A percentile compares a stretch with the other conserved stretches of the same genome.
phyloP scores from a whole-genome alignment of 78 protist genomes.

The Tieghemostelium lacteum region DNA sequence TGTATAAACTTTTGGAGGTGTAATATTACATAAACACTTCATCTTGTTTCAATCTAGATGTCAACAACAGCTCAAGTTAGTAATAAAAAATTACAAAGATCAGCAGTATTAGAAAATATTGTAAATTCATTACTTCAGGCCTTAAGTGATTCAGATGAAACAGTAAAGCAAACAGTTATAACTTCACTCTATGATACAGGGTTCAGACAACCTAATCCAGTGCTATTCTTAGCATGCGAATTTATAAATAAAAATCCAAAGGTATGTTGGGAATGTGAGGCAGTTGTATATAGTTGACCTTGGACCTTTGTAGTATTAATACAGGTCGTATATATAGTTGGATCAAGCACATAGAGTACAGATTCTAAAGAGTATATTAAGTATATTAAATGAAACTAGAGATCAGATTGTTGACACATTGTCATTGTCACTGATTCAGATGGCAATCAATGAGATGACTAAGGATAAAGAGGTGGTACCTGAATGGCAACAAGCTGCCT shows the following conservation, averaged over 20 bases:
- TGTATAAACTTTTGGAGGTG: no score
- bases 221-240: slow-evolving; percentile 39
- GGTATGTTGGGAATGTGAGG: no score
- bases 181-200: slow-evolving; percentile 66
- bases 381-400: slow-evolving; percentile 40
- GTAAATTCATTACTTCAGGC: slow-evolving; percentile 49
- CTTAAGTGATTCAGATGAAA: slow-evolving; percentile 57
- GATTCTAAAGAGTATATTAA: slow-evolving; percentile 25
- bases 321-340: background rate
- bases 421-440: slow-evolving; percentile 7
- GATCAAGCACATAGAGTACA: slow-evolving; percentile 42
- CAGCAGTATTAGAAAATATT: slow-evolving; percentile 63
- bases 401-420: slow-evolving; percentile 36
- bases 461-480: slow-evolving; percentile 79
- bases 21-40: no score
- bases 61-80: background rate
- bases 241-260: slow-evolving; percentile 63
- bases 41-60: no score
- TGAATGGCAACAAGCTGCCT: slow-evolving; percentile 87
- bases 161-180: slow-evolving; percentile 22
- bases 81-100: slow-evolving; percentile 1
- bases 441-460: slow-evolving; percentile 61
- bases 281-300: no score
- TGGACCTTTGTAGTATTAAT: no score
- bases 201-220: slow-evolving; percentile 70